These are phyloP conservation scores for Balansia obtecta DNA, from an alignment of 2,329 filamentous ascomycete species.

Conservation along the genomic window DNA sequence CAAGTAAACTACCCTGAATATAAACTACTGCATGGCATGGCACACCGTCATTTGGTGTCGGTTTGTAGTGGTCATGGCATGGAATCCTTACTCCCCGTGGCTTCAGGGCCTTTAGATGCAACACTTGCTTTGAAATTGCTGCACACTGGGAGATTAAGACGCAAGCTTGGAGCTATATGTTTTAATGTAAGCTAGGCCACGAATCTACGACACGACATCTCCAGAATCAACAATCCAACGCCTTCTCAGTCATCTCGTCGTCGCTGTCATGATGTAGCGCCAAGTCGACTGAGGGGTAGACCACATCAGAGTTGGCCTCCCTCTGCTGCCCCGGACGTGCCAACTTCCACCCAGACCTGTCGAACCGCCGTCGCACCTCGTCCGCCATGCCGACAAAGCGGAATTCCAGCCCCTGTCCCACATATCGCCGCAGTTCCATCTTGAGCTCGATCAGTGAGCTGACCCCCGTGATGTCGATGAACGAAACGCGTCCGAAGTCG, in stretches of 20 bases:
- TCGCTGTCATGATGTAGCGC: conserved; percentile 9
- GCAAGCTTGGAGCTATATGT: too few relatives aligned
- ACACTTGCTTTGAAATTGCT: too few relatives aligned
- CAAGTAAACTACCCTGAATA: too few relatives aligned
- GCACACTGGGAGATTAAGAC: too few relatives aligned
- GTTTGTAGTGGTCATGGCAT: too few relatives aligned
- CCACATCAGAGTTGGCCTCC: conserved; percentile 9
- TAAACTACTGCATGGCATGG: too few relatives aligned
- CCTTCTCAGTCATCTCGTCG: conserved; percentile 10
- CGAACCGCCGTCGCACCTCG: conserved; percentile 26
- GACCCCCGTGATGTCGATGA: conserved; percentile 41
- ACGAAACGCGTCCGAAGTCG: conserved; percentile 38
- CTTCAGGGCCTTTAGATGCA: too few relatives aligned
- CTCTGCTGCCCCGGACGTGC: conserved; percentile 16
- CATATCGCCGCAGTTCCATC: conserved; percentile 35
- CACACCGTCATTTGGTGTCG: too few relatives aligned
- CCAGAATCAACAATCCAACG: conserved; percentile 7
- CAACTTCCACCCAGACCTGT: conserved; percentile 25
- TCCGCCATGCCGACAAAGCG: conserved; percentile 35
- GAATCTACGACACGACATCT: neutral
- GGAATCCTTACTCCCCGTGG: too few relatives aligned
- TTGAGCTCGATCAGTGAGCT: conserved; percentile 35
- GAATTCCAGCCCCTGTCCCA: conserved; percentile 31
- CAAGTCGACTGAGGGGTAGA: conserved; percentile 11
- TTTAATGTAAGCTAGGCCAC: too few relatives aligned